phyloP scores from a whole-genome alignment of 768 basidiomycete species.

The Wakefieldia striispora region DNA sequence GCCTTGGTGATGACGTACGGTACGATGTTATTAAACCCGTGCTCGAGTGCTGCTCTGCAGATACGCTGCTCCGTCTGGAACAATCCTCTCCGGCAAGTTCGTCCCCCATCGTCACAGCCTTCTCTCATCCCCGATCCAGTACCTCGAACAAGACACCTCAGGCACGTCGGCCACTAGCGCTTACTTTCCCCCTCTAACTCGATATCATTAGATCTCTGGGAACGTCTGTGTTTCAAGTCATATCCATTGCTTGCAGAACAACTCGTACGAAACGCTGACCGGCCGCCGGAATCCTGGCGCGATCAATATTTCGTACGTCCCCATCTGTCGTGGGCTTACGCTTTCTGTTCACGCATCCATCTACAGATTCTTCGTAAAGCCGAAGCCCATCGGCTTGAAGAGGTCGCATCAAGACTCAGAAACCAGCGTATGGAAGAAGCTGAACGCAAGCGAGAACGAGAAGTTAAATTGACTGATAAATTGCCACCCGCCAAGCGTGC shows the following conservation, averaged over 20 bases:
- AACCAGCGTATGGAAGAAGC: conserved; percentile 66
- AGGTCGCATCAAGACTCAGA: conserved; percentile 59
- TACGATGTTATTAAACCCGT: conserved; percentile 71
- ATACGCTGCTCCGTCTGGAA: conserved; percentile 69
- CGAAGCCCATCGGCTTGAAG: conserved; percentile 65
- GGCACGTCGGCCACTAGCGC: conserved; percentile 35
- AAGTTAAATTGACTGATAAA: conserved; percentile 72
- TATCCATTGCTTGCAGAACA: conserved; percentile 55
- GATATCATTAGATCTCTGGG: conserved; percentile 59
- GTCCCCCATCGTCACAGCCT: conserved; percentile 4
- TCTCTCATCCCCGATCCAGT: conserved; percentile 36
- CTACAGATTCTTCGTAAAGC: conserved; percentile 52
- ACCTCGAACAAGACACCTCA: conserved; percentile 53
- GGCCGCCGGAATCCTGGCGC: conserved; percentile 63
- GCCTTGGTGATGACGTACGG: conserved; percentile 58
- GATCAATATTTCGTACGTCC: conserved; percentile 63
- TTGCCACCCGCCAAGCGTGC: conserved; percentile 65
- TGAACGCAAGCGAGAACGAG: conserved; percentile 72
- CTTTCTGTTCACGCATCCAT: conserved; percentile 8
- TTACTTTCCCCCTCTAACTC: background rate
- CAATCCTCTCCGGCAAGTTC: conserved; percentile 62
- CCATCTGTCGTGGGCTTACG: background rate
- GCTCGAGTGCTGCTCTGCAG: conserved; percentile 67
- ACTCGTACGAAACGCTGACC: conserved; percentile 38
- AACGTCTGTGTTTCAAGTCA: conserved; percentile 56